Base-by-base conservation (phyloP, 345 rosid species). In the Raphanus raphanistrum region DNA sequence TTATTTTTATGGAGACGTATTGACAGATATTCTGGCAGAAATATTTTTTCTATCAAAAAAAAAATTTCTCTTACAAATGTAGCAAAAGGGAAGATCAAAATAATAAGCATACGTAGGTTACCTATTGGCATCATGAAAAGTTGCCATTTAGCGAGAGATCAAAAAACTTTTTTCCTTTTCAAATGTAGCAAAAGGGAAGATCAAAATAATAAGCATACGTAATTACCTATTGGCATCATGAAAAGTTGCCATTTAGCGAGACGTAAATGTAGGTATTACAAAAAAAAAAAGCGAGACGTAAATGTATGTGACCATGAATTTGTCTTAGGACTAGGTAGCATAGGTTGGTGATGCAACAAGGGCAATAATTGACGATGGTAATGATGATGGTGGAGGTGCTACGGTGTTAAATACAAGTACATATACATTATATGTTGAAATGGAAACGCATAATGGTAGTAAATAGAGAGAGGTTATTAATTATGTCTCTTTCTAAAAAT, bases 291-390 rank as follows among this genome's bases (percentile, higher is more conserved):
- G 21, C 21, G 21, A 72, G 64, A 52, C 43, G 58, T 72, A 72
- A 15, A 78, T 35, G 63, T 71, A 35, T 64, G 61, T 66, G 81
- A 64, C 60, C 41, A 27, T 12, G 45, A 17, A 71, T 38, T 38
- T 78, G 72, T 66, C 63, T 72, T 48, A 73, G 26, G 70, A 62
- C 70, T 73, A 79, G 74, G 78, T 61, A 62, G 70, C 54, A 62
- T 65, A 73, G 82, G 64, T 48, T 73, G 78, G 70, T 79, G 74
- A 79, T 79, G 82, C 74, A 66, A 66, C 63, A 66, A 29, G 7
- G 33, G 68, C 41, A 79, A 73, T 73, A 73, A 73, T 79, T 68
- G 78, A 68, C 74, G 78, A 79, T 61, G 26, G 25, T 71, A 2
- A 55, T 71, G 60, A 55, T 77, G 68, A 38, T 78, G 73, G 67